Percentiles rank a stretch among this genome's conserved stretches.
Evolutionary conservation across 495 filamentous ascomycete species (phyloP).

Genomic region (Xylaria castorea): DNA sequence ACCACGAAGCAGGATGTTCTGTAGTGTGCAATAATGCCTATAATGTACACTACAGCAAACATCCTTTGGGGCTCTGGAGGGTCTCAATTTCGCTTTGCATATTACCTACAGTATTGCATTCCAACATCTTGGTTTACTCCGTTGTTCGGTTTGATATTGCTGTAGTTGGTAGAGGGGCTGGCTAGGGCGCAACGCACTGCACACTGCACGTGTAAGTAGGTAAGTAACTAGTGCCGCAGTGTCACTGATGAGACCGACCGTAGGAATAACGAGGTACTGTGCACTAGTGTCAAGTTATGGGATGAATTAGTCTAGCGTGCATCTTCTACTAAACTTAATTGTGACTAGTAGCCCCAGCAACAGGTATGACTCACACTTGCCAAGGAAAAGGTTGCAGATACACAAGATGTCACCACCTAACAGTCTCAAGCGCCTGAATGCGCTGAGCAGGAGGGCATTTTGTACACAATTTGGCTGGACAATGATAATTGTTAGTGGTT

Average conservation of each 20-base stretch:
- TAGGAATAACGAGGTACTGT: not conserved
- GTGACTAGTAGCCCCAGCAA: conserved; percentile 25
- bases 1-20: not conserved
- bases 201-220: not conserved
- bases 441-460: not conserved
- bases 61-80: not conserved
- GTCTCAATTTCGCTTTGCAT: not conserved
- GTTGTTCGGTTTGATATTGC: not conserved
- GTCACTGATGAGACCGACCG: not conserved
- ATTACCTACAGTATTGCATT: not conserved
- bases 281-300: not conserved
- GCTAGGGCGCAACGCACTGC: not conserved
- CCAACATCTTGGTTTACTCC: not conserved
- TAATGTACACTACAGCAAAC: not conserved
- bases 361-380: conserved; percentile 41
- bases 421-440: conserved; percentile 25
- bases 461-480: not conserved
- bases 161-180: not conserved
- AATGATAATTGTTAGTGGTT: conserved; percentile 43
- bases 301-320: not conserved
- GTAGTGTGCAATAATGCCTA: not conserved
- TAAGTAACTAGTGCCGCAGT: no score
- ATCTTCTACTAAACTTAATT: not conserved
- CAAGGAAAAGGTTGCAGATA: conserved; percentile 21
- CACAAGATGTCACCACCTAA: conserved; percentile 33